Evolutionary conservation across 176 grass and related monocot species (phyloP), one percentile per base, ranked within the genome.

Genomic region (Urochloa ruziziensis): DNA sequence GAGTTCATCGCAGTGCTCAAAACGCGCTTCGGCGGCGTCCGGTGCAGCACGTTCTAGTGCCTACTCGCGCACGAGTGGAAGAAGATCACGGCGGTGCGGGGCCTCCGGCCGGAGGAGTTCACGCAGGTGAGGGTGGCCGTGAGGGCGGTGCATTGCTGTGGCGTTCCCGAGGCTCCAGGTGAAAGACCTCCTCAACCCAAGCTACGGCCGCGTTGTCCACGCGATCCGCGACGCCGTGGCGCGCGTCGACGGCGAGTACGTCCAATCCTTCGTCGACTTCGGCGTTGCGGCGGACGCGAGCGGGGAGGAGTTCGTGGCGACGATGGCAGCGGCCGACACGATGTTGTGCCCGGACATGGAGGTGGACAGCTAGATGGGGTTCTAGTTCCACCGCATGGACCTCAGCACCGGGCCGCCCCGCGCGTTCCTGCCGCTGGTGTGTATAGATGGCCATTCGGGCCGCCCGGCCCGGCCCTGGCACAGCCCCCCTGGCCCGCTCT

Each of bases 251-350:
- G 24, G 67, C 40, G 67, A 43, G 24, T 71, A 71, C 67, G 10
- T 71, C 67, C 67, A 71, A 40, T 71, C 67, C 40, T 71, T 71
- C 67, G 67, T 47, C 3, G 67, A 71, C 67, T 71, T 46, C 40
- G 67, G 40, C 1, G 67, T 40, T 16, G 67, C 8, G 44, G 54
- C 23, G 10, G 10, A 25, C 10, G n/a, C 0, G 0, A 1, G 54
- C 23, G 54, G 54, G 9, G 54, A 25, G 54, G 54, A 25, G 10
- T n/a, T 58, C 54, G 54, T 25, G 1, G 54, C 54, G 40, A 46
- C 67, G n/a, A 27, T 24, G 40, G 67, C 24, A 2, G 9, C 54
- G 54, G 9, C 54, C 54, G 67, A 24, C 40, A 71, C 67, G 9
- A 23, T 71, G 67, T 40, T 71, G 40, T 71, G 67, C 42, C 67